Percentiles rank a stretch among this genome's conserved stretches.
Evolutionary conservation across 148 eudicot species (phyloP).

Genomic region (Vaccinium corymbosum): DNA sequence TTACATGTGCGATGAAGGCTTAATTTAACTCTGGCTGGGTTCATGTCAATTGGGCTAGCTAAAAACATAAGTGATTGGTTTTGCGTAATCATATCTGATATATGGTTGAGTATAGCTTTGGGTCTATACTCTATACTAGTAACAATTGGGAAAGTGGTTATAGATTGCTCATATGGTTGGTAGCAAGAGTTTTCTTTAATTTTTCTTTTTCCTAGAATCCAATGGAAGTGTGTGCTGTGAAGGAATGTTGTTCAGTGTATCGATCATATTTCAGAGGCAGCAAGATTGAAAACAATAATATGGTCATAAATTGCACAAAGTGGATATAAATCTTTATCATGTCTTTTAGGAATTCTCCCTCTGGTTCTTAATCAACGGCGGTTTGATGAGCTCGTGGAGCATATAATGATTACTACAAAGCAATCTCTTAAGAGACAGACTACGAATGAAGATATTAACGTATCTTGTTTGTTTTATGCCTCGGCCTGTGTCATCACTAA

Average conservation of each 20-base stretch:
- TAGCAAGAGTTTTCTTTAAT: no score
- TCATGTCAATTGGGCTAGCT: not conserved
- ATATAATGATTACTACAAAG: not conserved
- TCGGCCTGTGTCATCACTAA: not conserved
- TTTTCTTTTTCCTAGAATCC: not conserved
- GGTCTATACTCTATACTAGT: not conserved
- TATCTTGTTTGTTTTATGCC: not conserved
- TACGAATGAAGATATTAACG: not conserved
- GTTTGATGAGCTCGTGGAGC: not conserved
- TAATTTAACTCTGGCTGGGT: not conserved
- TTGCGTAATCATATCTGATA: not conserved
- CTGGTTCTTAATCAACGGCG: not conserved
- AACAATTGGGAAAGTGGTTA: not conserved
- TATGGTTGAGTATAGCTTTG: no score
- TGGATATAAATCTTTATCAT: not conserved
- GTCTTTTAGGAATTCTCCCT: not conserved
- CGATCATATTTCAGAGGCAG: not conserved
- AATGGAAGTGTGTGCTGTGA: not conserved
- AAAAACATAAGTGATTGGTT: not conserved
- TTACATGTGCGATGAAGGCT: not conserved
- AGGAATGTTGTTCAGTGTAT: not conserved
- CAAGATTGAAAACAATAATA: not conserved
- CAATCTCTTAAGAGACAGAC: not conserved
- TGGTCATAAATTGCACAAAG: not conserved
- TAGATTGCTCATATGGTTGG: not conserved